These are phyloP conservation scores for Aspergillus incahuasiensis DNA, from an alignment of 495 filamentous ascomycete species.

Conservation along the genomic window DNA sequence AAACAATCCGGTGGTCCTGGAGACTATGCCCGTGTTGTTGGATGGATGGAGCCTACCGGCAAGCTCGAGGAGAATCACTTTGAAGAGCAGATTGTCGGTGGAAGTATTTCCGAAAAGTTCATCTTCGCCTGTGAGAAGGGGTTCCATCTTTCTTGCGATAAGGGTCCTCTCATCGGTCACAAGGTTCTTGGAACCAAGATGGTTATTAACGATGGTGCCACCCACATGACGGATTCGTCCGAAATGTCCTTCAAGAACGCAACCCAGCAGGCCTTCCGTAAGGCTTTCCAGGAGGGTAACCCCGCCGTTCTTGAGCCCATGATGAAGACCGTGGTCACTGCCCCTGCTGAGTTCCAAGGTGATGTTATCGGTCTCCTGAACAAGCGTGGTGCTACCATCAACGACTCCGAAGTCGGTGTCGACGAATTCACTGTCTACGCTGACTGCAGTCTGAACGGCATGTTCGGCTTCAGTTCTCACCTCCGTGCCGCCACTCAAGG, in stretches of 20 bases:
- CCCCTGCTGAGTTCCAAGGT: slow-evolving; percentile 97
- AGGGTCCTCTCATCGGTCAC: slow-evolving; percentile 91
- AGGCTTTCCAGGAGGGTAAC: slow-evolving; percentile 75
- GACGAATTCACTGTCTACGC: slow-evolving; percentile 96
- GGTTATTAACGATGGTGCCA: slow-evolving; percentile 95
- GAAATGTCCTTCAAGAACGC: slow-evolving; percentile 98
- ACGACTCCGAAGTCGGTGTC: slow-evolving; percentile 88
- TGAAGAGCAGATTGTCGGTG: slow-evolving; percentile 80
- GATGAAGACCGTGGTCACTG: slow-evolving; percentile 97
- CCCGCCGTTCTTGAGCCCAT: slow-evolving; percentile 88
- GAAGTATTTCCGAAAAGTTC: slow-evolving; percentile 93
- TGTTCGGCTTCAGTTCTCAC: slow-evolving; percentile 95
- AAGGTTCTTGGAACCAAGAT: slow-evolving; percentile 84
- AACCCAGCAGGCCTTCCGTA: slow-evolving; percentile 94
- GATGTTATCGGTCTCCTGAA: slow-evolving; percentile 92
- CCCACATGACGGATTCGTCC: slow-evolving; percentile 95
- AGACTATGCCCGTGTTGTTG: slow-evolving; percentile 90
- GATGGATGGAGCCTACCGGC: slow-evolving; percentile 84
- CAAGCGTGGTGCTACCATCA: slow-evolving; percentile 92
- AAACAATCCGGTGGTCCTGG: slow-evolving; percentile 96
- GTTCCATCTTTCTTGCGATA: slow-evolving; percentile 77
- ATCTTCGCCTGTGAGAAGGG: slow-evolving; percentile 94
- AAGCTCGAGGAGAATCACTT: slow-evolving; percentile 73
- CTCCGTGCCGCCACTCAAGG: slow-evolving; percentile 93
- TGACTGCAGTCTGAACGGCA: slow-evolving; percentile 87